Base-by-base conservation (phyloP, 2,329 filamentous ascomycete species). In the Nannizziopsis barbatae region DNA sequence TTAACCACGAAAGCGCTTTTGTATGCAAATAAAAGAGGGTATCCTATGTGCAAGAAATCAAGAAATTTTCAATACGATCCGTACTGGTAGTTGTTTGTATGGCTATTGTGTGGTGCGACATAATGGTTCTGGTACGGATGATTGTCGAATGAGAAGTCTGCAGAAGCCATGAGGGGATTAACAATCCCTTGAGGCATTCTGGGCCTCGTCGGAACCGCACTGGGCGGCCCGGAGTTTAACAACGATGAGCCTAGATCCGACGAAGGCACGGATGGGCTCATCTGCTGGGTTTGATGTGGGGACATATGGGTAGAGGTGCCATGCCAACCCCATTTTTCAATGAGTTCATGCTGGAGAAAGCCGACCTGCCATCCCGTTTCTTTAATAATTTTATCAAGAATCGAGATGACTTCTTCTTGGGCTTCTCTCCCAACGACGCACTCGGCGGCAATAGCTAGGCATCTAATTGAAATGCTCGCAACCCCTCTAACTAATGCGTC, bases 91-190 rank as follows among this genome's bases (percentile, higher is more conserved):
- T 57, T 54, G 32, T 57, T 52, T 18, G 60, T 50, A 40, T 61
- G 58, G 52, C 68, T 73, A 55, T 76, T 83, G 39, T 65, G 60
- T 1, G 85, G 84, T 32, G 84, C 81, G 53, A 87, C 81, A 58
- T 90, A 93, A 65, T 82, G 82, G 44, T 81, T 80, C 60, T 86
- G 82, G 60, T 92, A 93, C 1, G 87, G 86, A 65, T 89, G 85
- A 54, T 86, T 81, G 3, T 84, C 82, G 56, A 83, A 72, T 18
- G 74, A 82, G 62, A 92, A 92, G 60, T 92, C 84, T 1, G 84
- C 85, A 18, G 73, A 73, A 18, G 77, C 79, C 55, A 82, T 75
- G 35, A 90, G 65, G 1, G 86, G 86, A 58, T 90, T 90, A 5
- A 82, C 67, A 36, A 80, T 76, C 5, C 75, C 76, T 2, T 64